Evolutionary conservation across 2,329 filamentous ascomycete genomes (phyloP).

Genomic region (Neonectria ditissima): DNA sequence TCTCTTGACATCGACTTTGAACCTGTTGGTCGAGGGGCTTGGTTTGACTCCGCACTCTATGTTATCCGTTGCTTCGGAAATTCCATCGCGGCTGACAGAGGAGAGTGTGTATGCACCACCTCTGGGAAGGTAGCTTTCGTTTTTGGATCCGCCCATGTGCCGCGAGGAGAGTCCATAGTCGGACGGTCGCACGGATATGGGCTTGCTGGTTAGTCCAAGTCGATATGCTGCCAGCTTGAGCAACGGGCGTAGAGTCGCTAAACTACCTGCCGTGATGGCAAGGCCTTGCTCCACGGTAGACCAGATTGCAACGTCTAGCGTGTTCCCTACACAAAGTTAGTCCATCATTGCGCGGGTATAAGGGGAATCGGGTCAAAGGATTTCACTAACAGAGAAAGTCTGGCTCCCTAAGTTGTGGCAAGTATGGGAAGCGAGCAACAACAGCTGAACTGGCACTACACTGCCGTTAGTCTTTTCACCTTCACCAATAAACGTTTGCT

Average conservation of each 20-base stretch:
- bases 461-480: not conserved
- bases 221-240: conserved; percentile 40
- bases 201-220: conserved; percentile 34
- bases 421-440: conserved; percentile 52
- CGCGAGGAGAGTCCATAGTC: conserved; percentile 18
- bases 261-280: conserved; percentile 57
- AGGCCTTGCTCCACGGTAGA: conserved; percentile 58
- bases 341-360: fast-evolving
- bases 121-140: conserved; percentile 22
- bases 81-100: conserved; percentile 20
- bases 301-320: conserved; percentile 57
- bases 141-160: conserved; percentile 31
- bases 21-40: not conserved
- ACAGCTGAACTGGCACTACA: conserved; percentile 55
- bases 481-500: fast-evolving
- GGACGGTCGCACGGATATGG: conserved; percentile 23
- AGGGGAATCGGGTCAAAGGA: conserved; percentile 6
- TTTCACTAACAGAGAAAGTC: conserved; percentile 54
- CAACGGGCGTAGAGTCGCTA: conserved; percentile 57
- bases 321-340: conserved; percentile 46
- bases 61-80: not conserved
- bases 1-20: conserved; percentile 21
- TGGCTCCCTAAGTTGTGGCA: conserved; percentile 47
- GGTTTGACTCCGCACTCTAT: not conserved
- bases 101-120: conserved; percentile 30